Percentiles rank a stretch among this genome's conserved stretches.
These are phyloP conservation scores for Poa pratensis DNA, from an alignment of 176 grass and related monocot genomes.

Conservation along the genomic window DNA sequence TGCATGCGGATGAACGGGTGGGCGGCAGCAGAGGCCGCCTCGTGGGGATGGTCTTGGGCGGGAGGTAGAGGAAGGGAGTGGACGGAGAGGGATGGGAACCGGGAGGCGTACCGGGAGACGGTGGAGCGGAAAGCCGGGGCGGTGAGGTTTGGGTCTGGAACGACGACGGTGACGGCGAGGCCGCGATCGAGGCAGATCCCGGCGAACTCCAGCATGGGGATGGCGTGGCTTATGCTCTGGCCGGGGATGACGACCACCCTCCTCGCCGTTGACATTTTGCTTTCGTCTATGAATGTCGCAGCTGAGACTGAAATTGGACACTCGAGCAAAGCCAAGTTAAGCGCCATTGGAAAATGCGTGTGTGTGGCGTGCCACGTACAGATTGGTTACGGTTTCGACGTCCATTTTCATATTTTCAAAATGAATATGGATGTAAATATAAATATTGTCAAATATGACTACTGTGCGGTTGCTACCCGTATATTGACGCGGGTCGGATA, in stretches of 20 bases:
- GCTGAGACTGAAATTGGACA: neutral
- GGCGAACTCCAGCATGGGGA: conserved; percentile 52
- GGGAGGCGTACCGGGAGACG: conserved; percentile 14
- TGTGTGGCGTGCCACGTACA: too few relatives aligned
- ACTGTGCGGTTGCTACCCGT: too few relatives aligned
- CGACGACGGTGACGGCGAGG: conserved; percentile 39
- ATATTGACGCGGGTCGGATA: too few relatives aligned
- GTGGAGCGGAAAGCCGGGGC: conserved; percentile 4
- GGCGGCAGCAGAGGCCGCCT: neutral
- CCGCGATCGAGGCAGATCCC: conserved; percentile 31
- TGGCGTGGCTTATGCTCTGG: conserved; percentile 35
- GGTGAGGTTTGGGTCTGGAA: neutral
- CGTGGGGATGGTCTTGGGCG: neutral
- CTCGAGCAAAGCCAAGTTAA: neutral
- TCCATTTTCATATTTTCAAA: too few relatives aligned
- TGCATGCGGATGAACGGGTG: conserved; percentile 17
- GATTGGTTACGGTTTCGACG: too few relatives aligned
- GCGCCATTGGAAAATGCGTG: too few relatives aligned
- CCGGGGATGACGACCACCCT: conserved; percentile 20
- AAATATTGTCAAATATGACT: too few relatives aligned
- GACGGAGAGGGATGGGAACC: conserved; percentile 41
- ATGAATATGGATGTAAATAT: too few relatives aligned
- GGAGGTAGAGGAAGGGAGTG: conserved; percentile 34
- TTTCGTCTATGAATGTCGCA: neutral
- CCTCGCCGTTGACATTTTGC: conserved; percentile 21